phyloP scores from a whole-genome alignment of 2,329 filamentous ascomycete species.

The Talaromyces amestolkiae region DNA sequence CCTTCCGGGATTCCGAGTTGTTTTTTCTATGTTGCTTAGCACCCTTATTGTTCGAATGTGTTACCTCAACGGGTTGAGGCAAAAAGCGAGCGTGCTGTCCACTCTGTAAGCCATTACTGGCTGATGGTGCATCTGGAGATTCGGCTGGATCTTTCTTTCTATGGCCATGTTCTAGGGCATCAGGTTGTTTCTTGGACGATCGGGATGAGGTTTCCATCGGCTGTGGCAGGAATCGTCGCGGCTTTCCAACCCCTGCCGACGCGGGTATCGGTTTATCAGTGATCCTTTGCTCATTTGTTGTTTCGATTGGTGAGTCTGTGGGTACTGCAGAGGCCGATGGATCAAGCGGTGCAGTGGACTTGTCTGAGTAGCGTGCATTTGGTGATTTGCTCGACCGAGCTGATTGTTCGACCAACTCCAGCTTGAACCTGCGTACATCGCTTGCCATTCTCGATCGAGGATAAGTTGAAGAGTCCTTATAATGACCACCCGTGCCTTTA shows the following conservation, averaged over 20 bases:
- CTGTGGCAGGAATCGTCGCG: conserved; percentile 37
- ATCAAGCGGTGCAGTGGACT: conserved; percentile 12
- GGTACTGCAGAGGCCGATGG: not conserved
- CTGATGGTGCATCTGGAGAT: not conserved
- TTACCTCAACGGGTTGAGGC: conserved; percentile 11
- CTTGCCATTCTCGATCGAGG: conserved; percentile 10
- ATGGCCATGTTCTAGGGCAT: not conserved
- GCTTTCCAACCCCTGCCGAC: not conserved
- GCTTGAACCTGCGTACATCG: conserved; percentile 28
- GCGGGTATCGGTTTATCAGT: not conserved
- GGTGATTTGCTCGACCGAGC: conserved; percentile 27
- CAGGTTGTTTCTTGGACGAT: conserved; percentile 35
- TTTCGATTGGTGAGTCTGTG: not conserved
- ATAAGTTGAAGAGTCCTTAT: not conserved
- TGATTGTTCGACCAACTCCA: conserved; percentile 35
- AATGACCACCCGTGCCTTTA: not conserved
- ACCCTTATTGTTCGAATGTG: conserved; percentile 35
- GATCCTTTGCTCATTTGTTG: not conserved
- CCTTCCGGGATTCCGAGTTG: conserved; percentile 16
- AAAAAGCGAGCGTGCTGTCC: not conserved
- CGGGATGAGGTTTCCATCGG: conserved; percentile 46
- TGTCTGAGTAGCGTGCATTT: not conserved
- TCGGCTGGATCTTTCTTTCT: conserved; percentile 5
- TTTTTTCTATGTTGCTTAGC: conserved; percentile 44
- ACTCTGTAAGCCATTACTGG: conserved; percentile 2